Evolutionary conservation across 179 eudicot species (phyloP), one percentile per base, ranked within the genome.

Genomic region (Beta lomatogona): DNA sequence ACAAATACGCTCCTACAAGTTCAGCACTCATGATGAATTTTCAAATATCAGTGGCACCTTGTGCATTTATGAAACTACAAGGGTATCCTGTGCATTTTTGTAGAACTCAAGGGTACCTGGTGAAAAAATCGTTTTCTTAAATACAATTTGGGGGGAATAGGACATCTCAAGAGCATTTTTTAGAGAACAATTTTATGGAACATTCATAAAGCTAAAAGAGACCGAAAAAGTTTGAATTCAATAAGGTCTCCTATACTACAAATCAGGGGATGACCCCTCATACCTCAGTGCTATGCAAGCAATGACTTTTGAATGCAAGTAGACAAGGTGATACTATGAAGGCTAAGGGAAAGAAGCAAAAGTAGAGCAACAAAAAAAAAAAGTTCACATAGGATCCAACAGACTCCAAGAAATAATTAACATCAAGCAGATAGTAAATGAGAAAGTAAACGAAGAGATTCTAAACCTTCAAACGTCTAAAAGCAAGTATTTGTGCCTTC

Each of bases 401-500:
- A 18, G 6, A 68, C 44, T 60, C 77, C 54, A 63, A 73, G 28
- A 31, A 77, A 69, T 7, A 82, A 64, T 14, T 71, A 84, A 73
- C 63, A 79, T 12, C 3, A 57, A 59, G 13, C 46, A 73, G 44
- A 71, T 45, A 75, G 44, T 21, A 58, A 53, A 57, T 71, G 25
- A 67, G 71, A 25, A 25, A 25, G 28, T 25, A 25, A 25, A 25
- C 28, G 28, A 55, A 41, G 59, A 85, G 36, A 75, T 60, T 55
- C 41, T 80, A 82, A 82, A 95, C 99, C 98, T 96, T 96, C 68
- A 96, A 75, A 54, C 98, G 98, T 84, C 98, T 91, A 83, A 96
- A 93, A 58, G 98, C 99, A 41, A 96, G 92, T 81, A 94, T 96
- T 86, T 96, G 99, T n/a, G 98, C 99, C 88, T 94, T 96, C 61